These are phyloP conservation scores for Dactylonectria estremocensis DNA, from an alignment of 2,329 filamentous ascomycete species.

Conservation along the genomic window DNA sequence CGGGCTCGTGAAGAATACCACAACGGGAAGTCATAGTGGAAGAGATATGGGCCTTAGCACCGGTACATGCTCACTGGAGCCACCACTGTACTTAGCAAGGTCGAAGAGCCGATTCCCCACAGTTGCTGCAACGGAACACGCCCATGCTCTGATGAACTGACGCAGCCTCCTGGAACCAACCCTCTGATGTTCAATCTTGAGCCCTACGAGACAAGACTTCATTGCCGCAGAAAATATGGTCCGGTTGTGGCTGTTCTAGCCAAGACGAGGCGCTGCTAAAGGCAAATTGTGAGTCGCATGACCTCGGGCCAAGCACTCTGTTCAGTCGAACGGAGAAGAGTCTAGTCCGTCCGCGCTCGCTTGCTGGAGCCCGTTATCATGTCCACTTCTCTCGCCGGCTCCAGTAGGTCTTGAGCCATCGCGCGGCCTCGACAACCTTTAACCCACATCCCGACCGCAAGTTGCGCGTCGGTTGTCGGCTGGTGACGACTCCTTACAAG, in stretches of 20 bases:
- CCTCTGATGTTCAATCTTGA: not conserved
- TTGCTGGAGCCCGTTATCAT: not conserved
- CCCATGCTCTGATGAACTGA: conserved; percentile 22
- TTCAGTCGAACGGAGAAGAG: not conserved
- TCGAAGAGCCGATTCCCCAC: conserved; percentile 26
- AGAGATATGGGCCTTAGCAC: not conserved
- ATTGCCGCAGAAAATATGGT: not conserved
- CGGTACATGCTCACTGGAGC: conserved; percentile 4
- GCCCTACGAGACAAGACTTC: not conserved
- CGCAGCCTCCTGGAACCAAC: not conserved
- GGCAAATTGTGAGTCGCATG: conserved; percentile 13
- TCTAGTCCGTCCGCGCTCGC: not conserved
- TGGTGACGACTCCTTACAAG: conserved; percentile 23
- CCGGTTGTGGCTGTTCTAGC: not conserved
- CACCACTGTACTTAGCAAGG: conserved; percentile 4
- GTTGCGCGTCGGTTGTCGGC: conserved; percentile 22
- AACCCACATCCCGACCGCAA: conserved; percentile 22
- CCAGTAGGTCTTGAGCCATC: conserved; percentile 1
- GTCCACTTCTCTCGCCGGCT: not conserved
- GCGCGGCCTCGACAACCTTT: not conserved
- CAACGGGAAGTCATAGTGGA: not conserved
- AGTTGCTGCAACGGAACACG: conserved; percentile 19
- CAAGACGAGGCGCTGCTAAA: not conserved
- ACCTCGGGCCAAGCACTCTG: conserved; percentile 8
- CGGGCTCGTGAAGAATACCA: conserved; percentile 1